These are phyloP conservation scores for Piper longum DNA, from an alignment of 164 flowering plant species.

Conservation along the genomic window DNA sequence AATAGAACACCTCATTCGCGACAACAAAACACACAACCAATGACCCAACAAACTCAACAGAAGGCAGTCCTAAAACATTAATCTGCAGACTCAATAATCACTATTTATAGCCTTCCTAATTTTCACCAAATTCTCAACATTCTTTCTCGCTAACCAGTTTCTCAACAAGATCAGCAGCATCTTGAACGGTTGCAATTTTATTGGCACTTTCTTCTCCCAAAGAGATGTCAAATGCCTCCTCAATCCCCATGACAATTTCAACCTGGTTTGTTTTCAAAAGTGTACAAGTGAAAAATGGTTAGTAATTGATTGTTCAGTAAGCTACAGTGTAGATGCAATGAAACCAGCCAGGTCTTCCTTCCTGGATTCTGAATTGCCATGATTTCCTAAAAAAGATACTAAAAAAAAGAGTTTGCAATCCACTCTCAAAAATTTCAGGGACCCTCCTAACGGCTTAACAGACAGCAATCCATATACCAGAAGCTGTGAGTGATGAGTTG, in stretches of 20 bases:
- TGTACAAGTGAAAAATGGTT: background rate
- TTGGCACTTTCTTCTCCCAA: slow-evolving; percentile 88
- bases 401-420: too few species aligned
- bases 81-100: too few species aligned
- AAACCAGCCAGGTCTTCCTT: too few species aligned
- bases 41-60: background rate
- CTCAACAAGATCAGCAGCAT: slow-evolving; percentile 81
- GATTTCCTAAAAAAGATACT: too few species aligned
- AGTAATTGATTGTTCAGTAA: too few species aligned
- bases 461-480: too few species aligned
- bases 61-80: background rate
- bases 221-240: slow-evolving; percentile 69
- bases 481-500: too few species aligned
- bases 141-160: slow-evolving; percentile 33
- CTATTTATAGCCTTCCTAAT: background rate
- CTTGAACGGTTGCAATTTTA: slow-evolving; percentile 60
- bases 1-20: background rate
- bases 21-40: background rate
- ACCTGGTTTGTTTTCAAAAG: slow-evolving; percentile 22
- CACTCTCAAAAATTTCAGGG: too few species aligned
- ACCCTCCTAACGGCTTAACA: too few species aligned
- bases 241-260: slow-evolving; percentile 91
- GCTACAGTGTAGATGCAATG: too few species aligned
- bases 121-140: background rate
- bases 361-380: too few species aligned